Evolutionary conservation across 495 filamentous ascomycete genomes (phyloP), one percentile per base, ranked within the genome.

Genomic region (Penicillium paradoxum): DNA sequence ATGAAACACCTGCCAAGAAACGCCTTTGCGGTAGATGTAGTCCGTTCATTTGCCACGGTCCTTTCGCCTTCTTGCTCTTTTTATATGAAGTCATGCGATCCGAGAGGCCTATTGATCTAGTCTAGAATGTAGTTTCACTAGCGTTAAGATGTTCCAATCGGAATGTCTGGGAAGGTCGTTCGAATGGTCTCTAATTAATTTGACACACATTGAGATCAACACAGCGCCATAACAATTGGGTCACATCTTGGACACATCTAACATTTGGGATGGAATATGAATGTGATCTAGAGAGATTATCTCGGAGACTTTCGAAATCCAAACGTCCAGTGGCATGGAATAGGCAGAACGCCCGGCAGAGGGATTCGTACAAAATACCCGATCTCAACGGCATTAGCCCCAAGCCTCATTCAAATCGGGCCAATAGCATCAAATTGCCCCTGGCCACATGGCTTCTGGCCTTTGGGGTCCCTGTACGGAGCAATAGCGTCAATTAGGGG

Each of bases 1-100:
- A 42, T 51, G 48, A 51, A 51, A 51, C 38, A n/a, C 2, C 29
- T 27, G 49, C 49, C 49, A 51, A 51, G 39, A 43, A 37, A 40
- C 38, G 49, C 49, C 49, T 43, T 27, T 37, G 48, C 48, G 48
- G 38, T 51, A 22, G 49, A 42, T 13, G 9, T 17, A 24, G 19
- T 27, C 39, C 49, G 49, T 34, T 43, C 39, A 43, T 43, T 51
- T 42, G 38, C 45, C 30, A 34, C 11, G 13, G 14, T 24, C 15
- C 24, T 17, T 18, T 22, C 17, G 14, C 5, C 11, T 33, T 33
- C 30, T 22, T 43, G 11, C 4, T 24, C 24, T 8, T 29, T 33
- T 15, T 17, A 2, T 22, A n/a, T 41, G 27, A 50, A 30, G 17
- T 29, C n/a, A 48, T 48, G 7, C n/a, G 40, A 49, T 49, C 47